Evolutionary conservation across 2,329 filamentous ascomycete species (phyloP), one percentile per base, ranked within the genome.

Genomic region (Alternaria brassicicola): DNA sequence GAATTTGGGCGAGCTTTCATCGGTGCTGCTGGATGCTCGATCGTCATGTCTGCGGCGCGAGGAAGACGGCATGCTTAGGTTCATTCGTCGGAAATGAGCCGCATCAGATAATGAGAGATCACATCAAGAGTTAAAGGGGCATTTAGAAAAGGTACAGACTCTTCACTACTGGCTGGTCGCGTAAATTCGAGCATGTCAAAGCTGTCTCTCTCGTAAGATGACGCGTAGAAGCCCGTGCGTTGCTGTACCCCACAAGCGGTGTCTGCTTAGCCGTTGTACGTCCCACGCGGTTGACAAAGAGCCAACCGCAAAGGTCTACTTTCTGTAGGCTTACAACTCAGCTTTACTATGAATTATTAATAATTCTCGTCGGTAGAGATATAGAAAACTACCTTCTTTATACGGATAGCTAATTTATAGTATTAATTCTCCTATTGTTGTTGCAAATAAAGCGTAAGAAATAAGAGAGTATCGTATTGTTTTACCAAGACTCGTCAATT

Each of bases 11-110:
- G 65, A 68, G 8, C 60, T 64, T 26, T 67, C 66, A 26, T 66
- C 60, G 15, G 65, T 70, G 56, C 67, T 72, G 36, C 57, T 63
- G 41, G 63, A 69, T 6, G 59, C 39, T 51, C 59, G 57, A 49
- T 59, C 55, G 42, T 53, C 57, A 46, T 54, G 55, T 47, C 49
- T 60, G 52, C 52, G 69, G 51, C 41, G 61, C 51, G 63, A 46
- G 25, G 64, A 53, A 35, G 52, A 61, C 3, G 59, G 31, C 66
- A 65, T 67, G 41, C 46, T 46, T 61, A 55, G 61, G 17, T 53
- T 48, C n/a, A 45, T 45, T 26, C 31, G 21, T 33, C 13, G 6
- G 38, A 25, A 43, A 23, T 28, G 38, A 36, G 26, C 38, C 28
- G 47, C 46, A 59, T 43, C 17, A 31, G 5, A 17, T n/a, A 30